Conservation (phyloP, 2,329 filamentous ascomycete species). For the Pseudophaeomoniella oleicola region DNA sequence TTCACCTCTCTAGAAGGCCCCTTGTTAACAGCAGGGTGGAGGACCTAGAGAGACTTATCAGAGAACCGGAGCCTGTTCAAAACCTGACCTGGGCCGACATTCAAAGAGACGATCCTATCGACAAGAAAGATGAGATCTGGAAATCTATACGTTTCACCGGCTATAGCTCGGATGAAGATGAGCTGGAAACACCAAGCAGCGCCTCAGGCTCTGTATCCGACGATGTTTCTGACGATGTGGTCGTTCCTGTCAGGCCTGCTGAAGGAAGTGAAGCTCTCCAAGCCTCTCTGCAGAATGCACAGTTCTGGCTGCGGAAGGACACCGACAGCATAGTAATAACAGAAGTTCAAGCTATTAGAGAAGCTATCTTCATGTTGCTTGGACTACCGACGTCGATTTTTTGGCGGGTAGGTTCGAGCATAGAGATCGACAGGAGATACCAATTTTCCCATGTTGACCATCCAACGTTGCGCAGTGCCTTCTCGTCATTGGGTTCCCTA, state of each 20-base stretch:
- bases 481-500: constrained; percentile 30
- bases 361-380: constrained; percentile 72
- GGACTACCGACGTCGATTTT: constrained; percentile 67
- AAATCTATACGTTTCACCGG: constrained; percentile 49
- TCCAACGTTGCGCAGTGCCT: neutral
- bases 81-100: constrained; percentile 67
- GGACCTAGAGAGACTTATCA: constrained; percentile 43
- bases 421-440: constrained; percentile 21
- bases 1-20: constrained; percentile 71
- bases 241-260: constrained; percentile 23
- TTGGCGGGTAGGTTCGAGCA: constrained; percentile 17
- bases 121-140: constrained; percentile 55
- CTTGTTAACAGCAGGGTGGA: constrained; percentile 52
- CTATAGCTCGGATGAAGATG: constrained; percentile 36
- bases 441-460: constrained; percentile 17
- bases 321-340: constrained; percentile 30
- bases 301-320: constrained; percentile 29
- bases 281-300: constrained; percentile 23
- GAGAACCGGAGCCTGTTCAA: constrained; percentile 28
- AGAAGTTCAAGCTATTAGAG: constrained; percentile 60
- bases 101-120: constrained; percentile 59
- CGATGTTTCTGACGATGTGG: constrained; percentile 25
- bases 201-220: constrained; percentile 14
- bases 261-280: constrained; percentile 24
- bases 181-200: constrained; percentile 1